A percentile compares a stretch with the other conserved stretches of the same genome.
These are phyloP conservation scores for Aspergillus nanangensis DNA, from an alignment of 495 filamentous ascomycete genomes.

Conservation along the genomic window DNA sequence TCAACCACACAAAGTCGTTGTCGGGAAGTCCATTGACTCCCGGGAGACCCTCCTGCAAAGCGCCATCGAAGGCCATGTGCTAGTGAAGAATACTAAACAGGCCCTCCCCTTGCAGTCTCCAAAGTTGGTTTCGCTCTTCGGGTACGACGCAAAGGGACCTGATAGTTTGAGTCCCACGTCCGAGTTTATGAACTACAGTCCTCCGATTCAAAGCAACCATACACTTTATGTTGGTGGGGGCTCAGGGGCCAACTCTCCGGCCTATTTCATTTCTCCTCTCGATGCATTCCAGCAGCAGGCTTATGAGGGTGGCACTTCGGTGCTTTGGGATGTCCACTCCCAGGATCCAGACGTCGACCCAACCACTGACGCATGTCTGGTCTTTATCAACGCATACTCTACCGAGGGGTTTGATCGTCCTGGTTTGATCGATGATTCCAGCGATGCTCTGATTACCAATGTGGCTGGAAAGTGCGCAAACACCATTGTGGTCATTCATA, in stretches of 20 bases:
- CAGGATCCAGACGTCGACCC: constrained; percentile 41
- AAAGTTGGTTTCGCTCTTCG: constrained; percentile 59
- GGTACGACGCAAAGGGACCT: constrained; percentile 58
- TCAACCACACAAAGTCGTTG: constrained; percentile 59
- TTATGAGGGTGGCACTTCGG: constrained; percentile 40
- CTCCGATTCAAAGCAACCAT: constrained; percentile 36
- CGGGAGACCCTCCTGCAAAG: constrained; percentile 47
- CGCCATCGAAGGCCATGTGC: constrained; percentile 59
- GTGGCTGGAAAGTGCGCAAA: constrained; percentile 55
- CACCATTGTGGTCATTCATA: constrained; percentile 48
- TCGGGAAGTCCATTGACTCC: constrained; percentile 49
- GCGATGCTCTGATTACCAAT: constrained; percentile 50
- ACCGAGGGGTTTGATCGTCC: constrained; percentile 45
- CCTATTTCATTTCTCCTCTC: constrained; percentile 50
- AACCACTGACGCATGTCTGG: constrained; percentile 50
- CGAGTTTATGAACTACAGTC: neutral
- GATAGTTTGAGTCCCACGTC: neutral
- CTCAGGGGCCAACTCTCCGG: constrained; percentile 58
- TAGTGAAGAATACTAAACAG: constrained; percentile 66
- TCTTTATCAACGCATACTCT: constrained; percentile 59
- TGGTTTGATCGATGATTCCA: constrained; percentile 24
- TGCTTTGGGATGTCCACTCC: constrained; percentile 27
- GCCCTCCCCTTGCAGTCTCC: constrained; percentile 59
- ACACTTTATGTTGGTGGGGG: constrained; percentile 62
- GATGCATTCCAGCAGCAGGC: constrained; percentile 50